phyloP scores from a whole-genome alignment of 495 filamentous ascomycete species.

The Aeminium ludgeri region DNA sequence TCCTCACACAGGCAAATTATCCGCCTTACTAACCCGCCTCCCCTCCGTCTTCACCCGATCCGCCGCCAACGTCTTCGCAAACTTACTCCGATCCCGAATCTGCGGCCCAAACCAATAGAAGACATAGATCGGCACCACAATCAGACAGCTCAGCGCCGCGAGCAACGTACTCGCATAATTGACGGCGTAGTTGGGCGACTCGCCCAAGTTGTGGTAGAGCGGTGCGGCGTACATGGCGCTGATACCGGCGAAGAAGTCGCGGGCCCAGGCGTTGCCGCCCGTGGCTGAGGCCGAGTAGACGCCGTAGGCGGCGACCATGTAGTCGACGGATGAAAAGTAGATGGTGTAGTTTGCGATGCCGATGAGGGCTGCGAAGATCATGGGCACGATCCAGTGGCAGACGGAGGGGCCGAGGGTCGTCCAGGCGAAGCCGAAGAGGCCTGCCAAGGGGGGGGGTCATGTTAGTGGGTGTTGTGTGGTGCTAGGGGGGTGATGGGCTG shows the following conservation, averaged over 20 bases:
- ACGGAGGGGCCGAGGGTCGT: conserved; percentile 33
- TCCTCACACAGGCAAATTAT: background rate
- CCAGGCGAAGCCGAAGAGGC: conserved; percentile 53
- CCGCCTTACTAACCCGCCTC: too few species aligned
- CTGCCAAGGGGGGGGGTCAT: too few species aligned
- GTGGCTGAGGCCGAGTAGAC: conserved; percentile 64
- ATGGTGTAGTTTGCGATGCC: conserved; percentile 52
- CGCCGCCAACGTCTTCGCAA: conserved; percentile 37
- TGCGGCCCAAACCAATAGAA: conserved; percentile 59
- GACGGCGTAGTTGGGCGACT: conserved; percentile 53
- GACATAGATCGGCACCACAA: conserved; percentile 55
- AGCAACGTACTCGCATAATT: too few species aligned
- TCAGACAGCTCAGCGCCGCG: conserved; percentile 42
- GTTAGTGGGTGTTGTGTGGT: too few species aligned
- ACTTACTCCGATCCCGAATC: conserved; percentile 49
- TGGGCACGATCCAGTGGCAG: conserved; percentile 45
- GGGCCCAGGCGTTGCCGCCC: conserved; percentile 55
- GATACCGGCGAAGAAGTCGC: conserved; percentile 70
- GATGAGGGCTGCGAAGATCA: conserved; percentile 44
- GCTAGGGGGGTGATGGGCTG: too few species aligned
- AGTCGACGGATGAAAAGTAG: conserved; percentile 64
- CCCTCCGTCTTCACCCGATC: conserved; percentile 9
- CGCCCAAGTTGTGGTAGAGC: conserved; percentile 36
- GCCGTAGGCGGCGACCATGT: conserved; percentile 48
- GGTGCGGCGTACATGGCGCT: conserved; percentile 56